These are phyloP conservation scores for Elongisporangium anandrum DNA, from an alignment of 352 stramenopile species.

Conservation along the genomic window DNA sequence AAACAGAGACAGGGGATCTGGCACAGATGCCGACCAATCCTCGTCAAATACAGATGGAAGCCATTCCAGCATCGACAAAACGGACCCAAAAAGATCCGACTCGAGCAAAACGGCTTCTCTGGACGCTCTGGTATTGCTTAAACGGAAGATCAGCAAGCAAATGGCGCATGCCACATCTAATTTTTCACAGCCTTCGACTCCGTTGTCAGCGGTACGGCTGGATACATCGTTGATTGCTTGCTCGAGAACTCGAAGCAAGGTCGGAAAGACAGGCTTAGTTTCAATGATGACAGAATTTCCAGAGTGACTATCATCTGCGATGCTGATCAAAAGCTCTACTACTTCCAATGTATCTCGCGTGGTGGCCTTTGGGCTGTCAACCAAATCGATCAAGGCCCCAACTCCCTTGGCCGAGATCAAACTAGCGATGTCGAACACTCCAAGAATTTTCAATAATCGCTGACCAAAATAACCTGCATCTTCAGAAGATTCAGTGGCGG, in stretches of 20 bases:
- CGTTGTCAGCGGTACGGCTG: not conserved
- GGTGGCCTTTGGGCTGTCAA: not conserved
- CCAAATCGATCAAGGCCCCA: not conserved
- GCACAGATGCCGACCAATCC: not conserved
- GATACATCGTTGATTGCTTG: not conserved
- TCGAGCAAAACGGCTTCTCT: not conserved
- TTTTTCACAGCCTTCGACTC: not conserved
- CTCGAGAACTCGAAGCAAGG: not conserved
- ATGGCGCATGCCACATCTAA: not conserved
- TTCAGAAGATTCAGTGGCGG: not conserved
- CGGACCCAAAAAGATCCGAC: conserved; percentile 16
- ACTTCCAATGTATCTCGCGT: not conserved
- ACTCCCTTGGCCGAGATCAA: not conserved
- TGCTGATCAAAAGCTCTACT: not conserved
- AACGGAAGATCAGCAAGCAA: conserved; percentile 3
- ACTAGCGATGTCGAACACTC: not conserved
- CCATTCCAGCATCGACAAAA: conserved; percentile 35
- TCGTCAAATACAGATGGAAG: conserved; percentile 32
- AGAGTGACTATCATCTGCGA: not conserved
- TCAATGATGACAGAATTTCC: not conserved
- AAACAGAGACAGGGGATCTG: not conserved
- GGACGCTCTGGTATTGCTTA: conserved; percentile 1
- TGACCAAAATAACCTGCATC: not conserved
- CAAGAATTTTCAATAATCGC: not conserved
- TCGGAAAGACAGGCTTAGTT: not conserved